Evolutionary conservation across 345 rosid species (phyloP), one percentile per base, ranked within the genome.

Genomic region (Populus nigra): DNA sequence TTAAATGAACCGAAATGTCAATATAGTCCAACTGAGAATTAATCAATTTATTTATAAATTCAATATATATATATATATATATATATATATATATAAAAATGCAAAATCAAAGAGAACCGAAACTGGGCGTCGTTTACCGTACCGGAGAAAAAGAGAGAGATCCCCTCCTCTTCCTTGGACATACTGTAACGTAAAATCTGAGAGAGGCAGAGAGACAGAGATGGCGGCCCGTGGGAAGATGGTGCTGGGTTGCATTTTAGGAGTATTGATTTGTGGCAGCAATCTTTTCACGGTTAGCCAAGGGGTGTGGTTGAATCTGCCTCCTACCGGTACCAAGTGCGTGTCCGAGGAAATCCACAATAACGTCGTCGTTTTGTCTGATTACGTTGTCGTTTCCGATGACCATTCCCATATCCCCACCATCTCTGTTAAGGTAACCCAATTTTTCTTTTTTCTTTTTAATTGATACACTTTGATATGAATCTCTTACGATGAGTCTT

Each of bases 271-370:
- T 69, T 80, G 73, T 20, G 16, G 20, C 1, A 18, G 22, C 1
- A 67, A 27, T 17, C 31, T 63, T 8, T 13, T 67, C 20, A 8
- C 13, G 41, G 76, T 73, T 69, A 53, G 81, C 33, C 83, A 88
- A 25, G 94, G 91, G 49, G 73, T 95, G n/a, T 95, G 98, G 98
- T 80, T 95, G 68, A 90, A 31, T 74, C n/a, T 95, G 55, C 96
- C 96, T 5, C 38, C 82, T 29, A 8, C 91, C 4, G 93, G 91
- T 35, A 89, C 93, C 39, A 95, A 93, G 80, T 95, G 98, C 87
- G 94, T 95, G 22, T 95, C 96, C 15, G 98, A 95, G 86, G 96
- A 91, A 73, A 87, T 95, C 72, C 96, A 88, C 76, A 88, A 78
- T 84, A 89, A 92, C 82, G 88, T 93, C 80, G 91, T 95, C 77